Evolutionary conservation across 352 stramenopile species (phyloP).

Genomic region (Ochromonadaceae sp.): DNA sequence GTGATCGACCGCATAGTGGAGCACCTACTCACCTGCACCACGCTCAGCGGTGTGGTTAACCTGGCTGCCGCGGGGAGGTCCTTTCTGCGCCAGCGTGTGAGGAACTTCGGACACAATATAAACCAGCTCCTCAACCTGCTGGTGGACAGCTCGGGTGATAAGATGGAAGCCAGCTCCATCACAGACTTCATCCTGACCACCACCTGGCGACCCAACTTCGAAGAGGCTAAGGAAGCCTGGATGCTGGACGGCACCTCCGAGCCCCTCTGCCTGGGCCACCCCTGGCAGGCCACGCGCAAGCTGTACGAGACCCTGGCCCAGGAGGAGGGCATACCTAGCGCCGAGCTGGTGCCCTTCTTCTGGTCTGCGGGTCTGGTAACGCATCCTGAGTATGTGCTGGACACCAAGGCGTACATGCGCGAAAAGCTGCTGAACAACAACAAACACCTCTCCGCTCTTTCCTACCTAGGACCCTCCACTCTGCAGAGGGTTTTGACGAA

Average conservation of each 20-base stretch:
- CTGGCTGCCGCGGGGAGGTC: background rate
- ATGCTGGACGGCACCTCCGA: no score
- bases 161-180: background rate
- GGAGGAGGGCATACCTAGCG: background rate
- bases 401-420: background rate
- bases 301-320: no score
- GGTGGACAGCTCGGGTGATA: background rate
- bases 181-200: background rate
- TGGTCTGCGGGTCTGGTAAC: slow-evolving; percentile 9
- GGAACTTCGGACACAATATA: background rate
- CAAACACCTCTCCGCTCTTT: background rate
- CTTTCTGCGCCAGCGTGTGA: background rate
- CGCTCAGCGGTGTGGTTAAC: background rate
- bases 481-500: no score
- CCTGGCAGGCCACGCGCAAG: no score
- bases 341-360: background rate
- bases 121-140: slow-evolving; percentile 2
- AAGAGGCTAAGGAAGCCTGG: no score
- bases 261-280: no score
- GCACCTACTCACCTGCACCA: background rate
- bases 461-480: background rate
- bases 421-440: background rate
- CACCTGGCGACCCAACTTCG: background rate
- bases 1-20: slow-evolving; percentile 1
- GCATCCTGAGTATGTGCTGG: background rate